Evolutionary conservation across 306 rosid genomes (phyloP), one percentile per base, ranked within the genome.

Genomic region (Cucurbita maxima): DNA sequence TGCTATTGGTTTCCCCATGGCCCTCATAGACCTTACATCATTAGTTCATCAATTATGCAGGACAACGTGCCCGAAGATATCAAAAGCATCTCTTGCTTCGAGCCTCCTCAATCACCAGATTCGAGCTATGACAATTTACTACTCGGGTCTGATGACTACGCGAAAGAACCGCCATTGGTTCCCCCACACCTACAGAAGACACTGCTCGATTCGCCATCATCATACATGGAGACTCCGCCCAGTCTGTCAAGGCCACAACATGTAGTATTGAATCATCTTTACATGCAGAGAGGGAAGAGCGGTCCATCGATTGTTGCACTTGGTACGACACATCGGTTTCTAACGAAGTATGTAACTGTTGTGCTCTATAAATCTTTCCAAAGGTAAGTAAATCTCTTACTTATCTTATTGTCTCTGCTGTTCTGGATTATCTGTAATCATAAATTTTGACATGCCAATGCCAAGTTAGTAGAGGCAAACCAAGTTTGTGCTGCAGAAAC

Each of bases 321-420:
- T 1, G 97, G 98, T 37, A 76, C 90, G 4, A 90, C 96, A 63
- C 88, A 90, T 73, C 83, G 98, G 77, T 94, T 94, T 74, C 55
- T 80, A 41, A 88, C 96, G 75, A 94, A 94, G 81, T 94, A 94
- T 79, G 98, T 94, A 66, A 87, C 98, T 1, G 96, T 89, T 77
- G 98, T 94, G 66, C 89, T 94, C 80, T 94, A 90, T 87, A 94
- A 94, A 88, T 88, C 97, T 57, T 79, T 90, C 91, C 92, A 88
- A 85, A 87, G 92, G 83, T 87, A 80, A 66, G 83, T 87, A 80
- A 66, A 41, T 43, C n/a, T 66, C 11, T 66, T 41, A 62, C 50
- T 50, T 40, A 38, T 37, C 34, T n/a, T 43, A 66, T 66, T 53
- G 6, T 30, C 66, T 30, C 43, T 59, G 18, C 66, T 11, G 34